Evolutionary conservation across 441 rosid species (phyloP).

Genomic region (Breynia disticha): DNA sequence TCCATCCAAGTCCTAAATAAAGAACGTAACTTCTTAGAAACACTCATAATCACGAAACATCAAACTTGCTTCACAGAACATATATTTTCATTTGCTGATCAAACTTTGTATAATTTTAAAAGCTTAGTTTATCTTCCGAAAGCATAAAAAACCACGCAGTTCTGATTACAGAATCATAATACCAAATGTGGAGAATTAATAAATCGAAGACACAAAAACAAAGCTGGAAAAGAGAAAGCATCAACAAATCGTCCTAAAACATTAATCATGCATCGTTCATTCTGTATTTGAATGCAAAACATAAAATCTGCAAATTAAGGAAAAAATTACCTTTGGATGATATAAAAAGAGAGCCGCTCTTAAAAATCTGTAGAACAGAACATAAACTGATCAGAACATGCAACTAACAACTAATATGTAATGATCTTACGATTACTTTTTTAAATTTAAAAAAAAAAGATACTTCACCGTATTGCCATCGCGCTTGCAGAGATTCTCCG

Average conservation of each 20-base stretch:
- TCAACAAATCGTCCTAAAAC: too few relatives aligned
- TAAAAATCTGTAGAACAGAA: slow-evolving; percentile 55
- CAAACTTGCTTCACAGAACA: not conserved
- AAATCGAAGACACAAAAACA: too few relatives aligned
- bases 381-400: not conserved
- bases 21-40: slow-evolving; percentile 8
- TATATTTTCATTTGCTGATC: too few relatives aligned
- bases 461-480: slow-evolving; percentile 30
- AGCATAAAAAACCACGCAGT: too few relatives aligned
- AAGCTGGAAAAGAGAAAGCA: too few relatives aligned
- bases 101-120: too few relatives aligned
- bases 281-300: not conserved
- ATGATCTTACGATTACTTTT: not conserved
- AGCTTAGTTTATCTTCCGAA: too few relatives aligned
- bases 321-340: slow-evolving; percentile 77
- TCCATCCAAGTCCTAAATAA: slow-evolving; percentile 87
- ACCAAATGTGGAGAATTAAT: too few relatives aligned
- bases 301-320: not conserved
- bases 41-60: too few relatives aligned
- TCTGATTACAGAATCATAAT: too few relatives aligned
- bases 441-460: not conserved
- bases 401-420: not conserved
- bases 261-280: too few relatives aligned
- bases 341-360: slow-evolving; percentile 86
- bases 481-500: slow-evolving; percentile 29